Percentiles rank a stretch among this genome's conserved stretches.
phyloP scores from a whole-genome alignment of 2,329 filamentous ascomycete genomes.

The Cadophora sp. region DNA sequence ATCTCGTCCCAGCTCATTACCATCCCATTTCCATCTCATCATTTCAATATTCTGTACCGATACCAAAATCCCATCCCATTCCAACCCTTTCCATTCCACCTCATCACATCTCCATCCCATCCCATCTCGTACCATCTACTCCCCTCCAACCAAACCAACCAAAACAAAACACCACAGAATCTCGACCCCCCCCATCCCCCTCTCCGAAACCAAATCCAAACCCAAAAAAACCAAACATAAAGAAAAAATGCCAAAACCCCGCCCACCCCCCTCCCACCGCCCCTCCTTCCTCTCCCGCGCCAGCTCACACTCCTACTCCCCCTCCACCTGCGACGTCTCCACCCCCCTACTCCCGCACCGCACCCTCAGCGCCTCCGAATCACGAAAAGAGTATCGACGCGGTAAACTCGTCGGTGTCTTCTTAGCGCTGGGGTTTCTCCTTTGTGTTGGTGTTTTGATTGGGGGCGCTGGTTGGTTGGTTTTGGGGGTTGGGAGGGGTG shows the following conservation, averaged over 20 bases:
- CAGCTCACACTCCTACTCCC: constrained; percentile 8
- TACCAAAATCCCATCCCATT: too few species aligned
- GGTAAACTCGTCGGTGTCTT: not conserved
- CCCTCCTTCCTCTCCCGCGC: not conserved
- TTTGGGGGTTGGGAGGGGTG: not conserved
- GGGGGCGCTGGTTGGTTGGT: not conserved
- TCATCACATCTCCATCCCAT: not conserved
- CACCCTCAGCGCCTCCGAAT: not conserved
- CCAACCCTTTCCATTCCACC: too few species aligned
- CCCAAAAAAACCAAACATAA: not conserved
- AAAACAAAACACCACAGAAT: too few species aligned
- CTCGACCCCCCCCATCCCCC: too few species aligned
- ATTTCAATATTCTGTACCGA: too few species aligned
- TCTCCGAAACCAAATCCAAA: not conserved
- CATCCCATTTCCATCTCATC: not conserved
- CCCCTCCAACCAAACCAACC: too few species aligned
- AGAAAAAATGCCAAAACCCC: not conserved
- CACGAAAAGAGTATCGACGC: not conserved
- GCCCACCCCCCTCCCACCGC: not conserved
- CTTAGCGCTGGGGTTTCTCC: not conserved
- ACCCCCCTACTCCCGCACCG: not conserved
- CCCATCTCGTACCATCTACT: not conserved
- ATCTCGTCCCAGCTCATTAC: not conserved
- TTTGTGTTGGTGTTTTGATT: not conserved
- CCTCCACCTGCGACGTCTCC: constrained; percentile 2